These are phyloP conservation scores for Arthrocladium fulminans DNA, from an alignment of 2,329 filamentous ascomycete species.

Conservation along the genomic window DNA sequence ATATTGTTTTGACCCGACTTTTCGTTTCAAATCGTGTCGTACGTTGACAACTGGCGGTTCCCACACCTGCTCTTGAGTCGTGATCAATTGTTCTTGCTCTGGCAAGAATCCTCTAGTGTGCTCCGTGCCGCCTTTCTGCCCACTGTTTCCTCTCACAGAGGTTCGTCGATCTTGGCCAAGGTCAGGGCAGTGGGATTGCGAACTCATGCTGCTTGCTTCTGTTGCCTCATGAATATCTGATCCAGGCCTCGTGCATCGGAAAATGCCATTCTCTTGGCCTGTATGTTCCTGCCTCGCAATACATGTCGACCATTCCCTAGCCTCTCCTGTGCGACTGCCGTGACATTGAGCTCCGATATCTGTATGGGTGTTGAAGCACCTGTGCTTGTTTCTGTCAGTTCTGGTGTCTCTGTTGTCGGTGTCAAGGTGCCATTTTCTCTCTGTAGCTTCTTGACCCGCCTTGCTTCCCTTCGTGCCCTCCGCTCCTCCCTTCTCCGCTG, in stretches of 20 bases:
- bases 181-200: no score
- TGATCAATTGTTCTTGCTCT: no score
- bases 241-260: constrained; percentile 75
- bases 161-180: no score
- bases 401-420: neutral
- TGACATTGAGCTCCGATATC: constrained; percentile 1
- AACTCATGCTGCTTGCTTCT: neutral
- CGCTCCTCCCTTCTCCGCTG: constrained; percentile 25
- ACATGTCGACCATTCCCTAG: constrained; percentile 57
- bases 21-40: no score
- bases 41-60: no score
- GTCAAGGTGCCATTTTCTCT: neutral
- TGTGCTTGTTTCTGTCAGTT: constrained; percentile 1
- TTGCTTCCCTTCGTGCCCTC: constrained; percentile 24
- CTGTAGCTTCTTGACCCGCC: constrained; percentile 19
- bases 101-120: no score
- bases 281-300: constrained; percentile 72
- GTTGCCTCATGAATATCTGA: constrained; percentile 40
- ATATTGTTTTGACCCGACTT: no score
- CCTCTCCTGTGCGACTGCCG: neutral
- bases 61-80: no score
- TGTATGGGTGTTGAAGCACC: constrained; percentile 4
- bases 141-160: no score
- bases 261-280: constrained; percentile 75
- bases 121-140: no score